A percentile compares a stretch with the other conserved stretches of the same genome.
Evolutionary conservation across 1,284 basidiomycete species (phyloP).

Genomic region (Pholiota adiposa): DNA sequence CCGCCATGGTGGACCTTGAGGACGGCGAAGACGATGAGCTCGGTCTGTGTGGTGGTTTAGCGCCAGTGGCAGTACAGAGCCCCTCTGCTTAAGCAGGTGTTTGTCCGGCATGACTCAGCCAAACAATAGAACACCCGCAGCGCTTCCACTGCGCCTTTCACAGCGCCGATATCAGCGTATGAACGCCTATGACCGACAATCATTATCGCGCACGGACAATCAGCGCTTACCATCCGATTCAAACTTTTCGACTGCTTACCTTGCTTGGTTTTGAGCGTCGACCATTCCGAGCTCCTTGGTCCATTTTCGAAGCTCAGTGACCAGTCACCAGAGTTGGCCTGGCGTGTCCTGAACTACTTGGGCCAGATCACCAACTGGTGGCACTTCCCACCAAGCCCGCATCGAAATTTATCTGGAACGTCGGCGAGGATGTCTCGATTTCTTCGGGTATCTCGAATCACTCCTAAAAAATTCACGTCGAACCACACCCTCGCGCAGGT

Average conservation of each 20-base stretch:
- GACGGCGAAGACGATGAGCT: background rate
- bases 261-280: too few relatives aligned
- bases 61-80: background rate
- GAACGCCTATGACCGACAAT: slow-evolving; percentile 3
- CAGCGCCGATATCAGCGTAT: background rate
- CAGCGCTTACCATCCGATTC: background rate
- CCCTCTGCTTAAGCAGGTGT: slow-evolving; percentile 6
- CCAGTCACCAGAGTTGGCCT: too few relatives aligned
- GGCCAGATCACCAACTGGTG: background rate
- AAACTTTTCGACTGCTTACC: background rate
- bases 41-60: background rate
- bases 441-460: background rate
- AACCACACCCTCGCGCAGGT: background rate
- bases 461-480: slow-evolving; percentile 3
- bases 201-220: background rate
- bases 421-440: background rate
- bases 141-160: background rate
- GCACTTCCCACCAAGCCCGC: background rate
- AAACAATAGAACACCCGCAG: background rate
- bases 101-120: background rate
- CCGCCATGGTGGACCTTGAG: slow-evolving; percentile 16
- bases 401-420: slow-evolving; percentile 11
- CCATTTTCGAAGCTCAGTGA: too few relatives aligned
- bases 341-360: too few relatives aligned
- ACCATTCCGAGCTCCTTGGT: too few relatives aligned